These are phyloP conservation scores for Wickerhamomyces xylosicus DNA, from an alignment of 805 yeast species.

Conservation along the genomic window DNA sequence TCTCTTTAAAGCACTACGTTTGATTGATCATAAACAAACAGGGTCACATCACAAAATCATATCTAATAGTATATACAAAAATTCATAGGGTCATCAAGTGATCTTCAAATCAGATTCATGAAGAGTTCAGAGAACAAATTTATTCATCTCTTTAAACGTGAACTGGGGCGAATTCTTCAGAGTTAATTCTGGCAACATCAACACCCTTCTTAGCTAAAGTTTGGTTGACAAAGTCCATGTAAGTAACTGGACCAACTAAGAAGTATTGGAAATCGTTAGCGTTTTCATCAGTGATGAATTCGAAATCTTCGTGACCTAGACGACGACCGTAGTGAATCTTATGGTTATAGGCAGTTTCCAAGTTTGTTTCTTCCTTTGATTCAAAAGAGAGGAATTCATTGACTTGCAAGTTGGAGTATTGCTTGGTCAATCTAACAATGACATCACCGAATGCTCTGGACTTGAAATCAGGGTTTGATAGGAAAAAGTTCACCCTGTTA, in stretches of 20 bases:
- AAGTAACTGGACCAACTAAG: slow-evolving; percentile 15
- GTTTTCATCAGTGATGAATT: slow-evolving; percentile 5
- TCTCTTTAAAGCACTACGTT: too few relatives aligned
- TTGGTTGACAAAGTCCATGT: slow-evolving; percentile 8
- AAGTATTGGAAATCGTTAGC: slow-evolving; percentile 8
- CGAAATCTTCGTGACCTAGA: slow-evolving; percentile 2
- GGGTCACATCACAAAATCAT: too few relatives aligned
- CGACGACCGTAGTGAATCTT: slow-evolving; percentile 2
- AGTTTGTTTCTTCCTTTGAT: not conserved
- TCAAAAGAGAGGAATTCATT: slow-evolving; percentile 8
- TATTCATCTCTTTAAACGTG: slow-evolving; percentile 8
- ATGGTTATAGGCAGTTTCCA: not conserved
- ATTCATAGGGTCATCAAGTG: too few relatives aligned
- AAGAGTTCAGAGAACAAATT: too few relatives aligned
- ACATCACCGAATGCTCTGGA: slow-evolving; percentile 9
- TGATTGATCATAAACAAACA: too few relatives aligned
- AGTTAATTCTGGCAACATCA: slow-evolving; percentile 8
- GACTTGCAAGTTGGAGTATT: slow-evolving; percentile 7
- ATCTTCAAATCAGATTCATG: too few relatives aligned
- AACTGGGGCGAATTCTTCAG: slow-evolving; percentile 17
- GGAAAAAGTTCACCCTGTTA: slow-evolving; percentile 6
- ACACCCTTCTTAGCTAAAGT: slow-evolving; percentile 5
- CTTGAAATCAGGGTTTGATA: slow-evolving; percentile 7
- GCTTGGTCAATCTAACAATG: slow-evolving; percentile 4
- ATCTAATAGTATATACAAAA: too few relatives aligned